Conservation (phyloP, 2,329 filamentous ascomycete species). For the Botrytis cinerea region DNA sequence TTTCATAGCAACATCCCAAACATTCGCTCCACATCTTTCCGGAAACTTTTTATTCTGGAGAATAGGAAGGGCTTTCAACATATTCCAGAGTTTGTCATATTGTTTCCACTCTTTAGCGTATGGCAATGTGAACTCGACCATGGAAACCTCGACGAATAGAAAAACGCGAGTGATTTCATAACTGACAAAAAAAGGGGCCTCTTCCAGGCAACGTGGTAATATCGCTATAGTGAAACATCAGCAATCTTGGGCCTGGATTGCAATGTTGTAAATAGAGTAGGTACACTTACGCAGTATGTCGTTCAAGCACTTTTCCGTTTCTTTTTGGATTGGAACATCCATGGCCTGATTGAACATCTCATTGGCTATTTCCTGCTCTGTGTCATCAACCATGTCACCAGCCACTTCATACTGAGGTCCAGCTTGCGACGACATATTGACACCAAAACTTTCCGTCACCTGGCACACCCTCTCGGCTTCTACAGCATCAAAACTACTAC, state of each 20-base stretch:
- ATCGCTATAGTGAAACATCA: slow-evolving; percentile 27
- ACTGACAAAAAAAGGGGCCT: slow-evolving; percentile 30
- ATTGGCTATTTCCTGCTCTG: not conserved
- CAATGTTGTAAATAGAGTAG: not conserved
- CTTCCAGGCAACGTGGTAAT: slow-evolving; percentile 30
- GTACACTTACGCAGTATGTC: slow-evolving; percentile 2
- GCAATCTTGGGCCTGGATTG: not conserved
- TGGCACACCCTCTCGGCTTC: not conserved
- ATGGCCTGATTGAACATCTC: not conserved
- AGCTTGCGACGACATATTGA: not conserved
- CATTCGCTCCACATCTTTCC: slow-evolving; percentile 46
- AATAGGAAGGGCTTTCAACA: slow-evolving; percentile 44
- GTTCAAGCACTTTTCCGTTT: slow-evolving; percentile 26
- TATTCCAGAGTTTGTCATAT: slow-evolving; percentile 48
- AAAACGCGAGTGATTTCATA: slow-evolving; percentile 42
- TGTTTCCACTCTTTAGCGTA: slow-evolving; percentile 44
- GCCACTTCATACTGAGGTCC: not conserved
- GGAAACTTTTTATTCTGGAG: slow-evolving; percentile 53
- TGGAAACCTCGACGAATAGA: slow-evolving; percentile 33
- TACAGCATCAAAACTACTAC: slow-evolving; percentile 10
- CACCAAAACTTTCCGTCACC: not conserved
- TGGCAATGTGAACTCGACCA: slow-evolving; percentile 29
- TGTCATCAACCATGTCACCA: not conserved
- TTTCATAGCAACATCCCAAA: slow-evolving; percentile 45
- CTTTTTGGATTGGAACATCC: not conserved